Percentiles rank a stretch among this genome's conserved stretches.
phyloP scores from a whole-genome alignment of 352 stramenopile genomes.

The Pythium aquatile region DNA sequence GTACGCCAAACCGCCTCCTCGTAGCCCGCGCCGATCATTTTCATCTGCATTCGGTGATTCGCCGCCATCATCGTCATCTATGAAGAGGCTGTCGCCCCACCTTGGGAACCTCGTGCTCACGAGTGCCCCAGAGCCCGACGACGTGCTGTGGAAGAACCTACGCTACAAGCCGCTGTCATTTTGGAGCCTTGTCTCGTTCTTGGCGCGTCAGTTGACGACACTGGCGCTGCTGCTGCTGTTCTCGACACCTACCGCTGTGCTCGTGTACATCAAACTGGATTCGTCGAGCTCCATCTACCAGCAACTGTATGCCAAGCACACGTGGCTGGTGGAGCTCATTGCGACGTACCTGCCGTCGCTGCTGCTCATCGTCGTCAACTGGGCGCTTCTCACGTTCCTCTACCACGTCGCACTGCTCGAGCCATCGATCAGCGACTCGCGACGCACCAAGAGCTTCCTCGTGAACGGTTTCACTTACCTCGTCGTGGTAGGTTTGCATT shows the following conservation, averaged over 20 bases:
- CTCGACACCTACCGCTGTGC: constrained; percentile 71
- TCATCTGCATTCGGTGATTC: not conserved
- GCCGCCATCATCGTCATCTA: not conserved
- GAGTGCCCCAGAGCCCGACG: constrained; percentile 71
- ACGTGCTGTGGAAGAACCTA: constrained; percentile 78
- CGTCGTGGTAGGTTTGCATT: constrained; percentile 47
- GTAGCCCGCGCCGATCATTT: constrained; percentile 15
- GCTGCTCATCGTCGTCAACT: constrained; percentile 75
- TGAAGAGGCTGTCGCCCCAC: constrained; percentile 35
- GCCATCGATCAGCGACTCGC: constrained; percentile 62
- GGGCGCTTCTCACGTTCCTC: constrained; percentile 65
- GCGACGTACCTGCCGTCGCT: constrained; percentile 73
- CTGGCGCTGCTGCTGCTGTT: constrained; percentile 63
- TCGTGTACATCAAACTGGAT: constrained; percentile 83
- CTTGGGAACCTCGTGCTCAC: constrained; percentile 51
- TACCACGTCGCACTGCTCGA: constrained; percentile 71
- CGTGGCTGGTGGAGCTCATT: constrained; percentile 54
- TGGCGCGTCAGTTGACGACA: constrained; percentile 49
- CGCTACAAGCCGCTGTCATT: constrained; percentile 57
- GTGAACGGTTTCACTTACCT: constrained; percentile 79
- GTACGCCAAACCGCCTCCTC: constrained; percentile 19
- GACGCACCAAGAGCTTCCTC: constrained; percentile 66
- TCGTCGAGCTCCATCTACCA: constrained; percentile 60
- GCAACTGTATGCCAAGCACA: constrained; percentile 42
- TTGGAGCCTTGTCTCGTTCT: constrained; percentile 34